phyloP scores from a whole-genome alignment of 2,329 filamentous ascomycete species.

The Xenosphaeropsis pyriputrescens region DNA sequence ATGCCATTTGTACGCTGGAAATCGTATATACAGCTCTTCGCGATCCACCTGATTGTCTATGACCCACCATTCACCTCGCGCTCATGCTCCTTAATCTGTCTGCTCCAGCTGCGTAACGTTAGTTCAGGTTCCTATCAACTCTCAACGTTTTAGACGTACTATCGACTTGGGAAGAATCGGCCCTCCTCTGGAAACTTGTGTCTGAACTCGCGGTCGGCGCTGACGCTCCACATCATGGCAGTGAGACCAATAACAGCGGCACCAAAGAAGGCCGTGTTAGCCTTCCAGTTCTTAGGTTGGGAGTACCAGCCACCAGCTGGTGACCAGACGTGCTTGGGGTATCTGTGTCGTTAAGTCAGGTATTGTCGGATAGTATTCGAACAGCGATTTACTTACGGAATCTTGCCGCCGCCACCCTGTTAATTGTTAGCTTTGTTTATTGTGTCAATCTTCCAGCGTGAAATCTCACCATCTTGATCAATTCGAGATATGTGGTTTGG shows the following conservation, averaged over 20 bases:
- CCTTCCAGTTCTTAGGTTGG: conserved; percentile 88
- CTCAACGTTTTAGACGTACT: conserved; percentile 40
- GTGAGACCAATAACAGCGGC: conserved; percentile 53
- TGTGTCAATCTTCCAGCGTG: not conserved
- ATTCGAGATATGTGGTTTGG: conserved; percentile 6
- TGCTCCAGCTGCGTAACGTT: conserved; percentile 45
- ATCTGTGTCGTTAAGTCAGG: conserved; percentile 34
- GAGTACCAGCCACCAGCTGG: conserved; percentile 95
- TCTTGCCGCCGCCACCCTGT: conserved; percentile 68
- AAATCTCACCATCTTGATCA: conserved; percentile 40
- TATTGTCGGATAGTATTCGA: conserved; percentile 15
- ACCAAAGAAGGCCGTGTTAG: conserved; percentile 70
- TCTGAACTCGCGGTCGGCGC: conserved; percentile 59
- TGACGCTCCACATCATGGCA: conserved; percentile 54
- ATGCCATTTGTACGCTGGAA: too few species aligned
- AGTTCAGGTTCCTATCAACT: conserved; percentile 8
- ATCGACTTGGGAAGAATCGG: conserved; percentile 72
- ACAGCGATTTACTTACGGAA: conserved; percentile 36
- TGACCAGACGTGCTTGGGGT: conserved; percentile 99
- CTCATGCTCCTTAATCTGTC: conserved; percentile 57
- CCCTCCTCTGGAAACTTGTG: conserved; percentile 62
- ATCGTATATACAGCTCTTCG: too few species aligned
- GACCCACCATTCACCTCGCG: conserved; percentile 27
- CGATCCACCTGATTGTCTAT: not conserved
- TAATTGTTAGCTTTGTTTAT: conserved; percentile 3